Conservation (phyloP, 306 rosid genomes). For the Trichosanthes truncata region DNA sequence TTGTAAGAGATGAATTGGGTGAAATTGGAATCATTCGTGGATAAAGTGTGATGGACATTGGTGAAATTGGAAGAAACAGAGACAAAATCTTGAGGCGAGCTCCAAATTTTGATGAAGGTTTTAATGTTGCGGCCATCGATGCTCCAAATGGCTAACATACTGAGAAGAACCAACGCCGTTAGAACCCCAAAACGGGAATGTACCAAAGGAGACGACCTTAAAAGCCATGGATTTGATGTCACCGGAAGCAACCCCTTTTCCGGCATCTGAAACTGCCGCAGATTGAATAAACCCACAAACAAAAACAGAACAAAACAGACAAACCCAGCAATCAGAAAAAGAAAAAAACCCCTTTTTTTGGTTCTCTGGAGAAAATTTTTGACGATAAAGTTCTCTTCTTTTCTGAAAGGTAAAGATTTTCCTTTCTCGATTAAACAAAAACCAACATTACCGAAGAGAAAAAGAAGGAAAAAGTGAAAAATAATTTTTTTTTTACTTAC, state of each 20-base stretch:
- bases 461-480: not conserved
- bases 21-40: slow-evolving; percentile 12
- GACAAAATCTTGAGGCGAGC: slow-evolving; percentile 31
- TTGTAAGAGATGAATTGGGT: slow-evolving; percentile 20
- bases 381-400: not conserved
- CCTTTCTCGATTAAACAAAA: not conserved
- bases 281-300: not conserved
- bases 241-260: slow-evolving; percentile 35
- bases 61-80: slow-evolving; percentile 26
- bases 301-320: not conserved
- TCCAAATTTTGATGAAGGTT: slow-evolving; percentile 41
- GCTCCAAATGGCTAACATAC: slow-evolving; percentile 61
- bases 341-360: not conserved
- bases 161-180: slow-evolving; percentile 38
- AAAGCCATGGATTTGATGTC: slow-evolving; percentile 25
- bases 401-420: not conserved
- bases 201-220: slow-evolving; percentile 27
- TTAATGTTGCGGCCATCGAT: slow-evolving; percentile 43
- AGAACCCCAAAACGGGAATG: slow-evolving; percentile 58
- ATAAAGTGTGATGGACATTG: slow-evolving; percentile 19
- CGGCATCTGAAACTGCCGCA: slow-evolving; percentile 39
- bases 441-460: not conserved
- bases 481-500: not conserved
- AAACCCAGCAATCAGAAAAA: not conserved
- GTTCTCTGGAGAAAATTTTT: not conserved